phyloP scores from a whole-genome alignment of 1,284 basidiomycete species.

The Ceratobasidium sp. region DNA sequence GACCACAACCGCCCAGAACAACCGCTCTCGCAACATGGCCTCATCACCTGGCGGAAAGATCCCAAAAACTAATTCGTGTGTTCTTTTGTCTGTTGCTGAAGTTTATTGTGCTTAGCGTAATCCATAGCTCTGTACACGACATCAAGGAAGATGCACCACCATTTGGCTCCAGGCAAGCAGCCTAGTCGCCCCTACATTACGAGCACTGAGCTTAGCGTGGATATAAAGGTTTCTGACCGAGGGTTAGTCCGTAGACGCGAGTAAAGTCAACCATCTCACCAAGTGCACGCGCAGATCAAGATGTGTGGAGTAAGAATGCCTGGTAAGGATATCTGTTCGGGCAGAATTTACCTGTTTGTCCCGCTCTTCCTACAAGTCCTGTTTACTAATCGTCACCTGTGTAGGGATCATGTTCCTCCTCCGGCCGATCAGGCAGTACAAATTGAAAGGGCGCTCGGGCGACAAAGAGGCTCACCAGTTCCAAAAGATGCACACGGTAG shows the following conservation, averaged over 20 bases:
- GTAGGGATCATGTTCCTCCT: slow-evolving; percentile 89
- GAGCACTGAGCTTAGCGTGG: not conserved
- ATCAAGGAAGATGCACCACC: slow-evolving; percentile 66
- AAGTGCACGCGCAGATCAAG: slow-evolving; percentile 29
- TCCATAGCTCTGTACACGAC: slow-evolving; percentile 68
- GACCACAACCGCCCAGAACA: too few species aligned
- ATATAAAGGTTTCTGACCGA: slow-evolving; percentile 22
- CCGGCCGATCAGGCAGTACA: slow-evolving; percentile 80
- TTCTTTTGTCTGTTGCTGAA: not conserved
- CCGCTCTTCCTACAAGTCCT: slow-evolving; percentile 52
- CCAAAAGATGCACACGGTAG: slow-evolving; percentile 68
- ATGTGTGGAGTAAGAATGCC: slow-evolving; percentile 50
- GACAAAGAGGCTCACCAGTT: slow-evolving; percentile 77
- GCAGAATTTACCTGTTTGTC: slow-evolving; percentile 16
- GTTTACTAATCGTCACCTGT: slow-evolving; percentile 69
- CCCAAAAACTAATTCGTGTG: slow-evolving; percentile 38
- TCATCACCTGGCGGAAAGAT: slow-evolving; percentile 7
- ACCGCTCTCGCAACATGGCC: not conserved
- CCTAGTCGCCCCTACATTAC: not conserved
- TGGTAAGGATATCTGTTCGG: slow-evolving; percentile 40
- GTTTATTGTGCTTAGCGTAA: not conserved
- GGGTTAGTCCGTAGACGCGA: not conserved
- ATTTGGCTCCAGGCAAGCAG: slow-evolving; percentile 73
- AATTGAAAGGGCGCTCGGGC: slow-evolving; percentile 75
- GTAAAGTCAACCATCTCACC: not conserved